These are phyloP conservation scores for Auricularia auricula-judae DNA, from an alignment of 768 basidiomycete genomes.

Conservation along the genomic window DNA sequence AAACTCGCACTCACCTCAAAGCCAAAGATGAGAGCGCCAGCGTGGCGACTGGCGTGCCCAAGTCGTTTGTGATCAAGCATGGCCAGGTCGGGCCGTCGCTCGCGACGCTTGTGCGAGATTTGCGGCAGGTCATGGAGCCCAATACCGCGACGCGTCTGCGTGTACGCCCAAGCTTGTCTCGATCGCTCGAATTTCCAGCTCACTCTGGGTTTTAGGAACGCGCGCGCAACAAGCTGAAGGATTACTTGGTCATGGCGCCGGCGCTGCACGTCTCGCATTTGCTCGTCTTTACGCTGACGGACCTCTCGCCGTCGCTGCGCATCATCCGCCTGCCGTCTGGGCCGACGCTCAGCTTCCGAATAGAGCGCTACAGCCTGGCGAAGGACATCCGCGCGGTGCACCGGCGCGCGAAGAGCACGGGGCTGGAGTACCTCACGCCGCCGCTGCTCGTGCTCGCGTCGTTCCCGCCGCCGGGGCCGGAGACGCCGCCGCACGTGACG, in stretches of 20 bases:
- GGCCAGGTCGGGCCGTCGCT: constrained; percentile 85
- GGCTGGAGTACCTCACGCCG: constrained; percentile 82
- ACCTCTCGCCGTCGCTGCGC: constrained; percentile 74
- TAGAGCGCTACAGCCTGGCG: constrained; percentile 87
- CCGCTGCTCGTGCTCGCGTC: constrained; percentile 90
- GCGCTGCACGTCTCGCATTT: constrained; percentile 86
- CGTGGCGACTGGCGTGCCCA: constrained; percentile 42
- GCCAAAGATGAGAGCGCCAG: constrained; percentile 21
- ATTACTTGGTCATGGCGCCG: constrained; percentile 87
- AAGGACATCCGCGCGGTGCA: constrained; percentile 67
- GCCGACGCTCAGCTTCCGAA: constrained; percentile 85
- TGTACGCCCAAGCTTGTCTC: constrained; percentile 33
- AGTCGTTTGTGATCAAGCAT: constrained; percentile 95
- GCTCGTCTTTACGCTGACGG: constrained; percentile 82
- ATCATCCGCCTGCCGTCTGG: constrained; percentile 82
- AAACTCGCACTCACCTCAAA: constrained; percentile 76
- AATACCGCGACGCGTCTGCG: constrained; percentile 89
- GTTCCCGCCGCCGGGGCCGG: constrained; percentile 64
- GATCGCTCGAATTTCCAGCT: neutral
- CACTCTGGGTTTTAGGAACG: constrained; percentile 56
- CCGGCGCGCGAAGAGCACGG: constrained; percentile 59
- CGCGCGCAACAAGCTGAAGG: constrained; percentile 80
- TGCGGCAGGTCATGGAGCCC: constrained; percentile 95
- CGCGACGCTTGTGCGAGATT: constrained; percentile 80
- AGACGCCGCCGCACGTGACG: constrained; percentile 71